Base-by-base conservation (phyloP, 176 grass and related monocot species). In the Saccharum officinarum region DNA sequence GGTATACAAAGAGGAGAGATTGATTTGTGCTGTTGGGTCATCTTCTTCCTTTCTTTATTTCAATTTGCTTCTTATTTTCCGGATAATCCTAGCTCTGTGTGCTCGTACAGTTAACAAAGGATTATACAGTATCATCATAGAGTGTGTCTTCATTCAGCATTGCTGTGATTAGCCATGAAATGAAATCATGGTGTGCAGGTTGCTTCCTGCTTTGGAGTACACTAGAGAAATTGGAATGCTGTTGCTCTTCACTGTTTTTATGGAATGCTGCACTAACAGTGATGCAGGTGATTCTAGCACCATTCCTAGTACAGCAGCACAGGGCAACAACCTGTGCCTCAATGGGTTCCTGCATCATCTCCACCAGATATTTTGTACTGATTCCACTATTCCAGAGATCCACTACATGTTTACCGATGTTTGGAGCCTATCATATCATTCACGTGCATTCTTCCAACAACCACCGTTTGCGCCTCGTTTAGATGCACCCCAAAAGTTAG, bases 71-170 rank as follows among this genome's bases (percentile, higher is more conserved):
- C 15, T 67, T n/a, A 7, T 38, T 73, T 36, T 77, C 22, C 36
- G 4, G 52, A 79, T 66, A 33, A 66, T 79, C 57, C 38, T 34
- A 68, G 80, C 44, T 64, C 38, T 36, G 34, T 75, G 72, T 82
- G 44, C 12, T 77, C 17, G 39, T 87, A 79, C 89, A 83, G 84
- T 75, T 70, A 75, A 80, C 69, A 76, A 64, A 84, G 6, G 55
- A 76, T 33, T 17, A 78, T 33, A 84, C 4, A 38, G 46, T 41
- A 71, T 44, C 10, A 45, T 74, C 62, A 23, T 64, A 23, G 55
- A 61, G 23, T 15, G 7, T 78, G 78, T 38, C 36, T 78, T 79
- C 26, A 38, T 76, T 62, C 47, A 45, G 67, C 41, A 49, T 31
- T 79, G 25, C 9, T 57, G 40, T 25, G n/a, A 46, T 37, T 38